Base-by-base conservation (phyloP, 202 grass and related monocot genomes). In the Schoenoplectus tabernaemontani region DNA sequence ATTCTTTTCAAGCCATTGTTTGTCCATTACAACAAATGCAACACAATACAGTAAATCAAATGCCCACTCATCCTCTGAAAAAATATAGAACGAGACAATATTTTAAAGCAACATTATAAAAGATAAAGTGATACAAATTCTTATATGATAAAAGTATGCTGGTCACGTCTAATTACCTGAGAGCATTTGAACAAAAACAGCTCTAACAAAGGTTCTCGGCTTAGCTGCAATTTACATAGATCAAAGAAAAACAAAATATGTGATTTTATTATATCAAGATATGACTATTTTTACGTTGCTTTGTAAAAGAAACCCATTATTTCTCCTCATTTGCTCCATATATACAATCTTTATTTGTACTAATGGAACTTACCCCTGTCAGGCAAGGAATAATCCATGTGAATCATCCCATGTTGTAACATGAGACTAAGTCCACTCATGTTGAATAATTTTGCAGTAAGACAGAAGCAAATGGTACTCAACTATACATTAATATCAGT, bases 1-100 rank as follows among this genome's bases (percentile, higher is more conserved):
- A 34, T 97, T 98, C 86, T 91, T 98, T 47, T 94, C 89, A n/a
- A 98, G 83, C 95, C 95, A 98, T 60, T 90, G 91, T 80, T 92
- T 98, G 84, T 98, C 95, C 95, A 98, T 94, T 22, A 94, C 86
- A 42, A 89, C 83, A 39, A 98, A 94, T 38, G 95, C 91, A 1
- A 97, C 87, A 12, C 91, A 97, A 72, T 97, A 97, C 5, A 97
- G 94, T 66, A 97, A 83, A 76, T 97, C 91, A 86, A 97, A 97
- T 83, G 94, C 87, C 94, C 94, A 97, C 20, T 97, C 89, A 82
- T 97, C 86, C 89, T 97, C 94, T 97, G 69, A 38, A 33, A 44
- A 23, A 73, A 76, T 54, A 33, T 13, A 33, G 5, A 48, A 48
- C 17, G 47, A 16, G 32, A 51, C 8, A 80, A 51, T 51, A 65